These are phyloP conservation scores for Wallacemonas sp. DNA, from an alignment of 208 protist genomes.

Conservation along the genomic window DNA sequence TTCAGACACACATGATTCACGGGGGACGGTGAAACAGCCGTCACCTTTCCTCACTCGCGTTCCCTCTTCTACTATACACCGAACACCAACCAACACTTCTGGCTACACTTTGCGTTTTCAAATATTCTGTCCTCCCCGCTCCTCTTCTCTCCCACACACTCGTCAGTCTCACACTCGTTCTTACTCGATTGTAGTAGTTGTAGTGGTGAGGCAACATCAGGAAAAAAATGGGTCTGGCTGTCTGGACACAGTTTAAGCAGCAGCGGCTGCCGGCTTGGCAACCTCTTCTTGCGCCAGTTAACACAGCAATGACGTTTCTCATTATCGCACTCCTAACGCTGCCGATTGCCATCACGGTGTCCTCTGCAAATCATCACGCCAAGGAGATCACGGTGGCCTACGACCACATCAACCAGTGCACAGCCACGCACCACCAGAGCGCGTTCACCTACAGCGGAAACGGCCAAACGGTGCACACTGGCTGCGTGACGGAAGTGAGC, in stretches of 20 bases:
- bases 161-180: no score
- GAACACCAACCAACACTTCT: no score
- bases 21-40: no score
- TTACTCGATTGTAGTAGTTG: no score
- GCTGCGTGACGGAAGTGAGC: conserved; percentile 55
- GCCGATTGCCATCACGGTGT: conserved; percentile 88
- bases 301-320: conserved; percentile 92
- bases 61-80: no score
- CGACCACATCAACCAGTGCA: conserved; percentile 62
- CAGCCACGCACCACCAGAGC: conserved; percentile 27
- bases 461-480: conserved; percentile 32
- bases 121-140: background rate
- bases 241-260: conserved; percentile 82
- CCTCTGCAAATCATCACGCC: conserved; percentile 67
- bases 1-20: no score
- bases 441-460: conserved; percentile 50
- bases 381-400: conserved; percentile 75
- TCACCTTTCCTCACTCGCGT: no score
- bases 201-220: no score
- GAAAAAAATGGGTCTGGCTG: background rate
- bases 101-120: background rate
- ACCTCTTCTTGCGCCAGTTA: conserved; percentile 93
- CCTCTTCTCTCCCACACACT: conserved; percentile 19
- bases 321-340: conserved; percentile 92
- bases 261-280: conserved; percentile 97